Evolutionary conservation across 2,329 filamentous ascomycete genomes (phyloP).

Genomic region (Penicillium frequentans): DNA sequence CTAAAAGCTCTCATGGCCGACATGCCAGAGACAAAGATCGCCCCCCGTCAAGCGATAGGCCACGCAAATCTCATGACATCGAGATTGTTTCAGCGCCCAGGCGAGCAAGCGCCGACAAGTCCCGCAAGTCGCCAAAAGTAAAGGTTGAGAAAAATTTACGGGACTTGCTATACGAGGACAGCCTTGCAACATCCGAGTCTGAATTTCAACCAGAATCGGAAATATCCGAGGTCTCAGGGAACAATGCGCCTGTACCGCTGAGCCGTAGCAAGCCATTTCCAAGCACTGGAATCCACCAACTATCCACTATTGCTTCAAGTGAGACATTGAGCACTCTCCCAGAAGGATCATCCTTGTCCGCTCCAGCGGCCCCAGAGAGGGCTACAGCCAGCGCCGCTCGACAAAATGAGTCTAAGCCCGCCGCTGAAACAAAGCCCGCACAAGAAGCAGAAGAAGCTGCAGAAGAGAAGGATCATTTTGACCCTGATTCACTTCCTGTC

Average conservation of each 20-base stretch:
- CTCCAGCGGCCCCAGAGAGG: slow-evolving; percentile 2
- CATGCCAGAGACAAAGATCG: slow-evolving; percentile 22
- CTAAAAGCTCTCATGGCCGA: slow-evolving; percentile 24
- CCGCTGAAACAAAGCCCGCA: not conserved
- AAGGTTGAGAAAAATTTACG: slow-evolving; percentile 13
- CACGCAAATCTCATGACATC: slow-evolving; percentile 7
- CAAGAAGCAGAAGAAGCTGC: slow-evolving; percentile 22
- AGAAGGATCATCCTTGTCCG: slow-evolving; percentile 17
- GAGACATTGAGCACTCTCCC: slow-evolving; percentile 49
- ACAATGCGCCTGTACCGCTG: slow-evolving; percentile 41
- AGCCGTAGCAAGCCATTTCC: slow-evolving; percentile 50
- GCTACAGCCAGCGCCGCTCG: not conserved
- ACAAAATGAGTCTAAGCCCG: not conserved
- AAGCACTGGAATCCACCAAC: slow-evolving; percentile 52
- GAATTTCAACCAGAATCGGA: slow-evolving; percentile 35
- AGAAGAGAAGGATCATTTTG: slow-evolving; percentile 45
- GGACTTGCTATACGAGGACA: slow-evolving; percentile 23
- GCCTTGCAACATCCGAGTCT: slow-evolving; percentile 27
- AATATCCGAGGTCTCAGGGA: slow-evolving; percentile 37
- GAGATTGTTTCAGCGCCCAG: slow-evolving; percentile 12
- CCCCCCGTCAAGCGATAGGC: slow-evolving; percentile 12
- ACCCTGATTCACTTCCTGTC: slow-evolving; percentile 46
- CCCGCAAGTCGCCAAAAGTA: slow-evolving; percentile 10
- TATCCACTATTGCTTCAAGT: slow-evolving; percentile 61
- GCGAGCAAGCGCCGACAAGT: slow-evolving; percentile 21